Percentiles rank a stretch among this genome's conserved stretches.
Conservation (phyloP, 192 early-diverging fungal species). For the Spizellomyces sp. region DNA sequence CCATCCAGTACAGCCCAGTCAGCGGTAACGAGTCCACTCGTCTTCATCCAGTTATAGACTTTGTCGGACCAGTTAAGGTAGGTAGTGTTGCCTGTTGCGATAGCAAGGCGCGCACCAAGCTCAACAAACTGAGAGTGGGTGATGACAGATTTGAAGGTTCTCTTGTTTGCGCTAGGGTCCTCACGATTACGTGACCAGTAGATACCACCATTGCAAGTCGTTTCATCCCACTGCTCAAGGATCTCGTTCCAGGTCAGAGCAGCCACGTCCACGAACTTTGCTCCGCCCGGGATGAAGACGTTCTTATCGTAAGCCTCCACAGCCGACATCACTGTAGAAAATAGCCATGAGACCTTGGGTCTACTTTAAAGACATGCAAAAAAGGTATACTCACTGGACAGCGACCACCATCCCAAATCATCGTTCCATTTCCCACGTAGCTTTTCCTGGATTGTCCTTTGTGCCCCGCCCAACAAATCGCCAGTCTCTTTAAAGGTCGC, state of each 20-base stretch:
- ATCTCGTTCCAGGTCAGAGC: slow-evolving; percentile 43
- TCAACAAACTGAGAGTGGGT: slow-evolving; percentile 42
- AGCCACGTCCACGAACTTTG: slow-evolving; percentile 25
- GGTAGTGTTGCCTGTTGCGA: slow-evolving; percentile 26
- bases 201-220: slow-evolving; percentile 46
- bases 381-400: slow-evolving; percentile 10
- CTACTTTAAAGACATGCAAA: no score
- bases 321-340: slow-evolving; percentile 24
- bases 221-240: slow-evolving; percentile 41
- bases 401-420: slow-evolving; percentile 53
- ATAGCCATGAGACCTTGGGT: background rate
- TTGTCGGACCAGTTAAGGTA: slow-evolving; percentile 33
- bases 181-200: slow-evolving; percentile 47
- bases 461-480: slow-evolving; percentile 32
- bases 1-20: slow-evolving; percentile 30
- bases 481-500: slow-evolving; percentile 21
- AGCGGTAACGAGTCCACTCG: slow-evolving; percentile 18
- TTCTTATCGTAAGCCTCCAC: slow-evolving; percentile 31
- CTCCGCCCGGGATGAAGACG: slow-evolving; percentile 31
- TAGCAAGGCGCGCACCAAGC: slow-evolving; percentile 38
- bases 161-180: background rate
- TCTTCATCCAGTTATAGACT: slow-evolving; percentile 43
- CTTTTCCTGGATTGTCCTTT: slow-evolving; percentile 14
- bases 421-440: slow-evolving; percentile 44
- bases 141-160: slow-evolving; percentile 44